Base-by-base conservation (phyloP, 148 eudicot species). In the Vaccinium corymbosum region DNA sequence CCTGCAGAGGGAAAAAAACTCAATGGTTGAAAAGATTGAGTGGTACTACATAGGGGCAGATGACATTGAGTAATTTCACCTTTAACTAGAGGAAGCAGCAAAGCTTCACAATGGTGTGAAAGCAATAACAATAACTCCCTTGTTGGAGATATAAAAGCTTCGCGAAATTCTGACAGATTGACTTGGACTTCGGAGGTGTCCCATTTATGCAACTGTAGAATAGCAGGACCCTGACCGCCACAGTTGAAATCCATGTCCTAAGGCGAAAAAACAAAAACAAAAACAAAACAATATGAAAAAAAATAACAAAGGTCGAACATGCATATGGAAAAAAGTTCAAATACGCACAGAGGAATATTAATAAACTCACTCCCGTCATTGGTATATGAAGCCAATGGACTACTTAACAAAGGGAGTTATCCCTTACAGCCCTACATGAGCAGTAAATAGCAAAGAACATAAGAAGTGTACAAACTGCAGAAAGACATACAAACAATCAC, bases 71-170 rank as follows among this genome's bases (percentile, higher is more conserved):
- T 59, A 42, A 72, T 50, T 85, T 86, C 83, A 92, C 94, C 92
- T 90, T 87, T 87, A 80, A 79, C 88, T 76, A 97, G 83, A 84
- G 97, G 95, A 87, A 94, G 87, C 87, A 94, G 85, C 84, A 92
- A 83, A 29, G 94, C 99, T 85, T 94, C 97, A 50, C 81, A 80
- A 19, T 90, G 86, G 86, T 89, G 82, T 6, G 98, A 94, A 85
- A 85, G 95, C 88, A 97, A 87, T 82, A 94, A 52, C 85, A 97
- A 61, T 22, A 90, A 84, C 86, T 92, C 90, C 88, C 93, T 90
- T 5, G 95, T 90, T 1, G 99, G 99, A 81, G 99, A 94, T 72
- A 97, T 86, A 85, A 93, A 97, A 77, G 94, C 99, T 90, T 97
- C 97, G 17, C 86, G 85, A 84, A 90, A 97, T 86, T 92, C 91